Evolutionary conservation across 176 grass and related monocot genomes (phyloP).

Genomic region (Eleusine coracana): DNA sequence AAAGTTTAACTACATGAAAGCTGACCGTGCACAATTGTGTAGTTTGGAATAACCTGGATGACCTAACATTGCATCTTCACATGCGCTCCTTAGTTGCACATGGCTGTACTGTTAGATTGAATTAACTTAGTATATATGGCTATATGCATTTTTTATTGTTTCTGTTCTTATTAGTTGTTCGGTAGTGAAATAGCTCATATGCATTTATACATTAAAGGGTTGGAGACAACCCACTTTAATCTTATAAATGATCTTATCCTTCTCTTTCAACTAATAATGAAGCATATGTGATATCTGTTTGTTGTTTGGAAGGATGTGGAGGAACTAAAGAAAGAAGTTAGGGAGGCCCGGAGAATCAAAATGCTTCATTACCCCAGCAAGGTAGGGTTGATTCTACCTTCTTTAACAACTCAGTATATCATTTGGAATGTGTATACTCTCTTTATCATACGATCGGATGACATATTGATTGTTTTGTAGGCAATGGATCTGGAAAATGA

Average conservation of each 20-base stretch:
- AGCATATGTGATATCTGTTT: slow-evolving; percentile 27
- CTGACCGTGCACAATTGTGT: not conserved
- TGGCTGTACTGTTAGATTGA: not conserved
- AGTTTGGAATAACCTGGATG: slow-evolving; percentile 12
- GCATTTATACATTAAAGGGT: not conserved
- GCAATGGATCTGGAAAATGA: slow-evolving; percentile 95
- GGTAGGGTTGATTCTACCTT: slow-evolving; percentile 41
- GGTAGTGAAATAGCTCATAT: slow-evolving; percentile 20
- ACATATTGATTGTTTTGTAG: slow-evolving; percentile 39
- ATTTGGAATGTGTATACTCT: slow-evolving; percentile 4
- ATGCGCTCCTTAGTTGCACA: not conserved
- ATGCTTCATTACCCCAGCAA: slow-evolving; percentile 93
- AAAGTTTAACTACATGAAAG: slow-evolving; percentile 20
- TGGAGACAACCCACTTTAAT: slow-evolving; percentile 8
- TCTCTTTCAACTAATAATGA: slow-evolving; percentile 19
- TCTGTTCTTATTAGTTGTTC: slow-evolving; percentile 6
- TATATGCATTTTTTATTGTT: not conserved
- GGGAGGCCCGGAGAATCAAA: slow-evolving; percentile 88
- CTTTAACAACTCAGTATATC: not conserved
- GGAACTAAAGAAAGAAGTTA: slow-evolving; percentile 78
- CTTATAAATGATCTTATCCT: not conserved
- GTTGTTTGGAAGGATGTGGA: slow-evolving; percentile 61
- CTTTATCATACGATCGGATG: not conserved
- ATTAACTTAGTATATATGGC: not conserved
- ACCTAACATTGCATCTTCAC: not conserved